Evolutionary conservation across 495 filamentous ascomycete species (phyloP), one percentile per base, ranked within the genome.

Genomic region (Cudoniella acicularis): DNA sequence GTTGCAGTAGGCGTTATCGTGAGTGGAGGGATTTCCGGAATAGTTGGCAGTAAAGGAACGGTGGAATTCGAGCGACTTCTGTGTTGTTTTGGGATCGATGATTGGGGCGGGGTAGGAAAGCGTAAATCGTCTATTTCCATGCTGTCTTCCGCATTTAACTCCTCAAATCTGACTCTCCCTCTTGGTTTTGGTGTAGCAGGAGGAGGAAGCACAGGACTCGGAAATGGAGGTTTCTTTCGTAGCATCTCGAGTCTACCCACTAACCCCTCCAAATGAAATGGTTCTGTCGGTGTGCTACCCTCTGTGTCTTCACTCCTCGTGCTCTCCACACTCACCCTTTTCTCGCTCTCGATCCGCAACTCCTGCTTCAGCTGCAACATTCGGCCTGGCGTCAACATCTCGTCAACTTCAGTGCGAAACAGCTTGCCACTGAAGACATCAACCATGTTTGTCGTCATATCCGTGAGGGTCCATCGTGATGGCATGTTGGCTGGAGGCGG

Each of bases 381-480:
- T 49, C 54, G 55, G 3, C 41, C 30, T 42, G 76, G 68, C 11
- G 72, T 77, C 9, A 81, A 72, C 75, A 80, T 79, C 67, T 83
- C 78, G 51, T 83, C 77, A 9, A 68, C 79, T 56, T 81, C 77
- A 22, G 76, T 67, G 20, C 69, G 69, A 55, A 83, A 80, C 21
- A 72, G 60, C 49, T 67, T 73, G 18, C 73, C 64, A 56, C 56
- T 60, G 52, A 81, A 73, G 1, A 79, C 56, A 49, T 77, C 77
- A 17, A 72, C 74, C 56, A 80, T 73, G 59, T 77, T 80, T 25
- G 78, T 74, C 2, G 75, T 70, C 11, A 79, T 75, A 46, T 81
- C 78, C 4, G 70, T 69, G 18, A 81, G 60, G 13, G 70, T 73
- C 77, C 76, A 80, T 74, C 70, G 70, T 57, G 71, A 58, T 68